Evolutionary conservation across 495 filamentous ascomycete genomes (phyloP).

Genomic region (Astrothelium subdiscretum): DNA sequence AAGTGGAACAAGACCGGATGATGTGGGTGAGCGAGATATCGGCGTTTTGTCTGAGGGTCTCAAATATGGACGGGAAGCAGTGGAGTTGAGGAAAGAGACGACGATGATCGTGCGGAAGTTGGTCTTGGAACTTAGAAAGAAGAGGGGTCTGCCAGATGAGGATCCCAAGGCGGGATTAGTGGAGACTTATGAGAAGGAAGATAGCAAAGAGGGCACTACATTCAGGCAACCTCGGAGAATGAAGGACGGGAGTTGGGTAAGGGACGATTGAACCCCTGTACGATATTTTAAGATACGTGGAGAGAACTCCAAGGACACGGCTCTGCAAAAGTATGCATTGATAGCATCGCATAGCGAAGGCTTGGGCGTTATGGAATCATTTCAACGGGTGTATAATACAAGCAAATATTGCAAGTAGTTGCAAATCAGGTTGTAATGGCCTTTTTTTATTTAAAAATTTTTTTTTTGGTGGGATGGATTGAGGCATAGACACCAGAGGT

Average conservation of each 20-base stretch:
- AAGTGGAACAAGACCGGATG: slow-evolving; percentile 3
- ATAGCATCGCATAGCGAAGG: neutral
- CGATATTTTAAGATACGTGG: neutral
- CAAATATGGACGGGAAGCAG: slow-evolving; percentile 58
- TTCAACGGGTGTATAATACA: neutral
- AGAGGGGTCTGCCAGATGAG: slow-evolving; percentile 64
- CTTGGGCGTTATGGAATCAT: neutral
- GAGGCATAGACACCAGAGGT: too few relatives aligned
- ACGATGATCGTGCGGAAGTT: slow-evolving; percentile 65
- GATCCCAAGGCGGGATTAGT: slow-evolving; percentile 55
- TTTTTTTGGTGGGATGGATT: too few relatives aligned
- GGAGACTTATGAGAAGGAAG: slow-evolving; percentile 52
- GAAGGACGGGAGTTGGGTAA: slow-evolving; percentile 52
- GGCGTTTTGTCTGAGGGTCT: slow-evolving; percentile 58
- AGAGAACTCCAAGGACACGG: neutral
- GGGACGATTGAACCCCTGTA: slow-evolving; percentile 35
- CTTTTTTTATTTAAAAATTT: too few relatives aligned
- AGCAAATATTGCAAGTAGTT: too few relatives aligned
- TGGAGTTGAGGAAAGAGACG: slow-evolving; percentile 69
- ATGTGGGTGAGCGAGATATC: slow-evolving; percentile 31
- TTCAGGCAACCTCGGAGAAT: slow-evolving; percentile 40
- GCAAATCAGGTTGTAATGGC: too few relatives aligned
- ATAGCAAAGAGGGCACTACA: slow-evolving; percentile 28
- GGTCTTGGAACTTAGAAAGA: slow-evolving; percentile 62
- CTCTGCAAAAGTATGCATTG: neutral